A percentile compares a stretch with the other conserved stretches of the same genome.
Evolutionary conservation across 2,329 filamentous ascomycete species (phyloP).

Genomic region (Talaromyces sp.): DNA sequence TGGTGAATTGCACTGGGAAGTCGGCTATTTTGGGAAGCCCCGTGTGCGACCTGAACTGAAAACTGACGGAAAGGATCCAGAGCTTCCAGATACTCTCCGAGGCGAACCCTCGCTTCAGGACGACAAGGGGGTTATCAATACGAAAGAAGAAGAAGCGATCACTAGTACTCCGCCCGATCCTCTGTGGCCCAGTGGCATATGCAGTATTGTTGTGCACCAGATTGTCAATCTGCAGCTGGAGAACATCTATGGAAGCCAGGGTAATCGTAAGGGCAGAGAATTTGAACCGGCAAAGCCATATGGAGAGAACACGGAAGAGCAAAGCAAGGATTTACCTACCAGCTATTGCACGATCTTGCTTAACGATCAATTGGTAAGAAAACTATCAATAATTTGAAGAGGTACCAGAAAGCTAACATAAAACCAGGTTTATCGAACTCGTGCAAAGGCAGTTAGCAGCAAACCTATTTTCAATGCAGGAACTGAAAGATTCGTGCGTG

Average conservation of each 20-base stretch:
- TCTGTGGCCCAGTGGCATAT: constrained; percentile 88
- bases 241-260: constrained; percentile 78
- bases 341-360: constrained; percentile 89
- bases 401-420: not conserved
- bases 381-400: not conserved
- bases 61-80: constrained; percentile 79
- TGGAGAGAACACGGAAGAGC: constrained; percentile 81
- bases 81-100: constrained; percentile 66
- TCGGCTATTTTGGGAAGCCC: constrained; percentile 90
- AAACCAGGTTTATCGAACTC: constrained; percentile 72
- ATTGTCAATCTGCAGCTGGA: constrained; percentile 92
- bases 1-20: constrained; percentile 90
- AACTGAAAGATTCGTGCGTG: constrained; percentile 84
- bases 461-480: constrained; percentile 97
- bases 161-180: constrained; percentile 88
- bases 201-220: constrained; percentile 83
- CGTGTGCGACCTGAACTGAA: constrained; percentile 77
- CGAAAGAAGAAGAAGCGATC: constrained; percentile 72
- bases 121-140: constrained; percentile 74
- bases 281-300: constrained; percentile 82
- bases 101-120: constrained; percentile 76
- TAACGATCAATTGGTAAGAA: constrained; percentile 71
- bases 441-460: constrained; percentile 86
- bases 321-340: constrained; percentile 72
- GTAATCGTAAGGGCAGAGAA: constrained; percentile 76